A percentile compares a stretch with the other conserved stretches of the same genome.
Conservation (phyloP, 208 protist genomes). For the Strigomonas galati region DNA sequence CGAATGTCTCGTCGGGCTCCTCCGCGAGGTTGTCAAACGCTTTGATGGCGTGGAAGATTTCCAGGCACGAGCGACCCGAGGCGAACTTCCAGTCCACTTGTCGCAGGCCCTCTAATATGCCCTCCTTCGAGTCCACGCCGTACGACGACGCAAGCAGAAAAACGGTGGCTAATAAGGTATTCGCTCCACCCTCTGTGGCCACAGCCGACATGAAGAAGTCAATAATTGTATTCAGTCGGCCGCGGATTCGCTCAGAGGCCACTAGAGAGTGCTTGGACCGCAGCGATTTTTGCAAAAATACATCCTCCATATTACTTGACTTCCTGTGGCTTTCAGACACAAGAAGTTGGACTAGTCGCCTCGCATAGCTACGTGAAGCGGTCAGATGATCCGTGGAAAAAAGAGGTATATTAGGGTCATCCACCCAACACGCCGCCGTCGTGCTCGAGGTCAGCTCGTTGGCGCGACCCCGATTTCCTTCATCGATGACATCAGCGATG, state of each 20-base stretch:
- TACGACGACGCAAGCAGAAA: background rate
- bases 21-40: constrained; percentile 23
- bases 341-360: background rate
- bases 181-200: background rate
- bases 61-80: constrained; percentile 41
- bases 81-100: constrained; percentile 38
- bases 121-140: background rate
- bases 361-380: background rate
- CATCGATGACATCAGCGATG: constrained; percentile 61
- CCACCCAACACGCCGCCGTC: background rate
- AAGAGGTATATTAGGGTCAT: constrained; percentile 1
- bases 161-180: background rate
- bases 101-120: constrained; percentile 36
- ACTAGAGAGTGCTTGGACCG: background rate
- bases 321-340: background rate
- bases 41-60: constrained; percentile 54
- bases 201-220: background rate
- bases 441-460: background rate
- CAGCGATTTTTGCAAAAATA: constrained; percentile 1
- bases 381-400: background rate
- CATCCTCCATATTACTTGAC: constrained; percentile 3
- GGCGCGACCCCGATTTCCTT: background rate
- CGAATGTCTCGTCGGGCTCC: constrained; percentile 24
- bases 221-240: background rate
- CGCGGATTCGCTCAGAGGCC: background rate